Conservation (phyloP, 23 red algal species). For the Gracilaria domingensis region DNA sequence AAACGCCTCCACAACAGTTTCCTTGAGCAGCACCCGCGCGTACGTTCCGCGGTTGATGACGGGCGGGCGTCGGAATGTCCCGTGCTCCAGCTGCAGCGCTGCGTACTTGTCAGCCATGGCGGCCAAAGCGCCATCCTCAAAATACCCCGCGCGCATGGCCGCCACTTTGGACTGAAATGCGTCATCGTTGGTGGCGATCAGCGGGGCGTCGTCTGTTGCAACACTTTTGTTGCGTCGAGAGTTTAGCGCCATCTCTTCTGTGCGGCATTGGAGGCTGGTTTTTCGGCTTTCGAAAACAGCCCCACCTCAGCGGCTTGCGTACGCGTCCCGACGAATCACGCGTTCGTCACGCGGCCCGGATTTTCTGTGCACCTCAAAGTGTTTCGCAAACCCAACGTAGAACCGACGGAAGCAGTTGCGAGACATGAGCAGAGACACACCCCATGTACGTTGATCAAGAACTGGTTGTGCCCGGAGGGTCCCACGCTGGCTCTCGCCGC, state of each 20-base stretch:
- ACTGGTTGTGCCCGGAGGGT: too few relatives aligned
- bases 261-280: background rate
- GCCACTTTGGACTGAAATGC: slow-evolving; percentile 75
- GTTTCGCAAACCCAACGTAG: too few relatives aligned
- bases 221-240: background rate
- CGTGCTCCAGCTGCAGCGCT: background rate
- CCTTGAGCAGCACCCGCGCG: slow-evolving; percentile 58
- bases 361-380: too few relatives aligned
- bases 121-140: slow-evolving; percentile 25
- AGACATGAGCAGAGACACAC: too few relatives aligned
- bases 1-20: slow-evolving; percentile 57
- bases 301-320: background rate
- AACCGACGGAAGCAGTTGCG: too few relatives aligned
- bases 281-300: too few relatives aligned
- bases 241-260: background rate
- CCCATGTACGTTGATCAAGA: too few relatives aligned
- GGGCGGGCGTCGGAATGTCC: slow-evolving; percentile 41
- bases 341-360: too few relatives aligned
- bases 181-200: slow-evolving; percentile 79
- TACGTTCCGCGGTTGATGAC: slow-evolving; percentile 79
- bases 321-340: too few relatives aligned
- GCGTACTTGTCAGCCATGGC: slow-evolving; percentile 11
- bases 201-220: slow-evolving; percentile 8
- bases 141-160: slow-evolving; percentile 67
- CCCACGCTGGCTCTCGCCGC: too few relatives aligned